phyloP scores from a whole-genome alignment of 306 rosid genomes.

The Cyamopsis tetragonoloba region DNA sequence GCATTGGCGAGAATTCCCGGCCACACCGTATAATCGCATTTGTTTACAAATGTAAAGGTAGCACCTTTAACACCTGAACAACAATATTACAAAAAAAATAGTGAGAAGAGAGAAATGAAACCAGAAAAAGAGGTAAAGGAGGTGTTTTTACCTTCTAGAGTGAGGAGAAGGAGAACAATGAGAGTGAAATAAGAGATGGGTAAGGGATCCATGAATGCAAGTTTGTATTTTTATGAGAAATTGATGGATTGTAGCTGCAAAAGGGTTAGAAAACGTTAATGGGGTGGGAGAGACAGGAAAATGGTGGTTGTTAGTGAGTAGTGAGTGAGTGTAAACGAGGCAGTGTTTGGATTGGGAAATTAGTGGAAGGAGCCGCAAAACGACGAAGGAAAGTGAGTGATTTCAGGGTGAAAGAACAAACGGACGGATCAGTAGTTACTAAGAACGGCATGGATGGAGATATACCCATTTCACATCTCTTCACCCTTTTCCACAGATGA shows the following conservation, averaged over 20 bases:
- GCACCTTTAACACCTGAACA: slow-evolving; percentile 47
- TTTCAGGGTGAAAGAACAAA: too few relatives aligned
- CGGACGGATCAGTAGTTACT: too few relatives aligned
- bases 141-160: slow-evolving; percentile 36
- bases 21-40: slow-evolving; percentile 84
- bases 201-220: slow-evolving; percentile 35
- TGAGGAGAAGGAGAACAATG: slow-evolving; percentile 36
- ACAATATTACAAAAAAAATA: too few relatives aligned
- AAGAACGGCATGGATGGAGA: too few relatives aligned
- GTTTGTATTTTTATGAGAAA: too few relatives aligned
- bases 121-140: background rate
- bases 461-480: too few relatives aligned
- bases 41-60: slow-evolving; percentile 73
- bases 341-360: background rate
- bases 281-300: background rate
- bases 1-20: slow-evolving; percentile 91
- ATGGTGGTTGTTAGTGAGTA: background rate
- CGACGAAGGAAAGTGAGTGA: background rate
- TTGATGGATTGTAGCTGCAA: too few relatives aligned
- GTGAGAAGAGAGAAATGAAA: too few relatives aligned
- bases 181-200: slow-evolving; percentile 9
- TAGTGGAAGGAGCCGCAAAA: background rate
- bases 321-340: background rate
- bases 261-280: too few relatives aligned
- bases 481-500: too few relatives aligned